Evolutionary conservation across 306 rosid species (phyloP).

Genomic region (Comarum palustre): DNA sequence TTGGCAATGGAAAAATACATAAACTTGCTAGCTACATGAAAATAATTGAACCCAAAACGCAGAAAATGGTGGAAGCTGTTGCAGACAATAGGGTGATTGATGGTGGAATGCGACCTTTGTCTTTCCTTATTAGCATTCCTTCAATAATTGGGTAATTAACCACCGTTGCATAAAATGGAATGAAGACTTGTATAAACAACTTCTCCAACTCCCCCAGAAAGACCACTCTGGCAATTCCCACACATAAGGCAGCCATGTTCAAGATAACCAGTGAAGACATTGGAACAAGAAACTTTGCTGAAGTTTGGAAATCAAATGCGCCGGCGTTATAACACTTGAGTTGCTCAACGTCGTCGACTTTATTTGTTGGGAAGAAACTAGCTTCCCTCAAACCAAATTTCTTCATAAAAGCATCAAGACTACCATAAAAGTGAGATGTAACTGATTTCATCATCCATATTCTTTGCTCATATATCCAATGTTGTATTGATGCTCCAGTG

Average conservation of each 20-base stretch:
- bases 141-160: conserved; percentile 28
- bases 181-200: conserved; percentile 25
- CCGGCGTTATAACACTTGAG: conserved; percentile 44
- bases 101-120: conserved; percentile 24
- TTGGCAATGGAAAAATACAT: too few species aligned
- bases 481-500: conserved; percentile 41
- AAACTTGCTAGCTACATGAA: conserved; percentile 3
- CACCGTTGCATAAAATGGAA: conserved; percentile 17
- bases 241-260: conserved; percentile 42
- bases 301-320: conserved; percentile 49
- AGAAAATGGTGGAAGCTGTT: background rate
- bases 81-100: conserved; percentile 18
- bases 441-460: conserved; percentile 58
- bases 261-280: conserved; percentile 40
- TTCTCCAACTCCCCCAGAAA: conserved; percentile 25
- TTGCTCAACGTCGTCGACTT: conserved; percentile 44
- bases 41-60: conserved; percentile 11
- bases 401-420: conserved; percentile 54
- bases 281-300: conserved; percentile 52
- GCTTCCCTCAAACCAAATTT: conserved; percentile 47
- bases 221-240: conserved; percentile 38
- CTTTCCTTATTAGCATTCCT: conserved; percentile 33
- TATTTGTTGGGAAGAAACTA: conserved; percentile 58
- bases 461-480: conserved; percentile 51
- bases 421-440: conserved; percentile 48